Conservation (phyloP, 495 filamentous ascomycete species). For the Trichoderma orchidacearum region DNA sequence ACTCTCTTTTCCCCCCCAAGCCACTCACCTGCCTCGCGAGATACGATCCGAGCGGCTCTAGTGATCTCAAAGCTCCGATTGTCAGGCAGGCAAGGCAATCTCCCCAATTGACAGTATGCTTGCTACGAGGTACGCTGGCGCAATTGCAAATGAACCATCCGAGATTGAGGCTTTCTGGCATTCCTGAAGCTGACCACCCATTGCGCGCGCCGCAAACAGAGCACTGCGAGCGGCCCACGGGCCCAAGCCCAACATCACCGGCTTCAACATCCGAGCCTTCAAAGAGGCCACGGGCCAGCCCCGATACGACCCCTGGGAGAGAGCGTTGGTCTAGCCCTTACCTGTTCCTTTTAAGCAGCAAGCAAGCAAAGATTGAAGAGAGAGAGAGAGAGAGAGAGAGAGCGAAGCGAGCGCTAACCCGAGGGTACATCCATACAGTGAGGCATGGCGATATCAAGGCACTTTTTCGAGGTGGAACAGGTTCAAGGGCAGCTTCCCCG, state of each 20-base stretch:
- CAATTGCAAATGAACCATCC: not conserved
- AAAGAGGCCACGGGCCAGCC: constrained; percentile 49
- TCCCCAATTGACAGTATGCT: constrained; percentile 24
- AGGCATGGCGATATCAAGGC: constrained; percentile 86
- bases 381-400: not conserved
- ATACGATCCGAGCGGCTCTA: not conserved
- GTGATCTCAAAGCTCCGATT: not conserved
- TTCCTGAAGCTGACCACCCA: constrained; percentile 1
- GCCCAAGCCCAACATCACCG: constrained; percentile 56
- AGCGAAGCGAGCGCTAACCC: not conserved
- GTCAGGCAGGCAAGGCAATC: not conserved
- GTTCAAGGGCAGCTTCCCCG: constrained; percentile 74
- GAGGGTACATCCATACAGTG: constrained; percentile 36
- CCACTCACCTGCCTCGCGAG: not conserved
- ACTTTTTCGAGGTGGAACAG: constrained; percentile 80
- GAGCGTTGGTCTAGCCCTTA: constrained; percentile 41
- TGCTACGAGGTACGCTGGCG: constrained; percentile 22
- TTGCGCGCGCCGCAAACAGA: constrained; percentile 10
- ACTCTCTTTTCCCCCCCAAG: too few relatives aligned
- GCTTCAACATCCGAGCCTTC: constrained; percentile 68
- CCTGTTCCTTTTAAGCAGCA: not conserved
- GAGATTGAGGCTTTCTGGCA: too few relatives aligned
- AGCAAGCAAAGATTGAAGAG: not conserved
- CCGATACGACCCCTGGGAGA: constrained; percentile 78
- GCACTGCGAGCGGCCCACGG: constrained; percentile 22